Conservation (phyloP, 2,329 filamentous ascomycete species). For the Fusarium annulatum region DNA sequence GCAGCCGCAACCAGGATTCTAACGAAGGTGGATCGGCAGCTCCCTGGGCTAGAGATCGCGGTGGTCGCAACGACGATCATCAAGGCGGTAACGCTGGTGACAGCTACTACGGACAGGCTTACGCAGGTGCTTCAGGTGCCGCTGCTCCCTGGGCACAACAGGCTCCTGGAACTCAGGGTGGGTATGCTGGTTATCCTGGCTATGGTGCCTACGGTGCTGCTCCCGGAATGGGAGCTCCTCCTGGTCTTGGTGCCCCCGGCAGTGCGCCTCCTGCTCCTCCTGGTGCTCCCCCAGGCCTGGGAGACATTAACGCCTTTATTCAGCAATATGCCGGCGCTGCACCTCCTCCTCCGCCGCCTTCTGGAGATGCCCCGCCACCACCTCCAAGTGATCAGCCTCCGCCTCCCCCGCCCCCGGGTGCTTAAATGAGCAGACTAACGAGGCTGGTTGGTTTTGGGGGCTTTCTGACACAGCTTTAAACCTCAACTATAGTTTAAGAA, state of each 20-base stretch:
- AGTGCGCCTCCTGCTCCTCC: constrained; percentile 58
- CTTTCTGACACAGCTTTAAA: constrained; percentile 21
- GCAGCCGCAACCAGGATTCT: constrained; percentile 64
- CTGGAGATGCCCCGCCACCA: constrained; percentile 67
- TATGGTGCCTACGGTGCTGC: constrained; percentile 63
- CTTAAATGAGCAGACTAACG: constrained; percentile 48
- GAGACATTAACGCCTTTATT: constrained; percentile 72
- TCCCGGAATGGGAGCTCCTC: constrained; percentile 55
- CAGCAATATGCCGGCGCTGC: constrained; percentile 70
- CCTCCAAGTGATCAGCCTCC: constrained; percentile 72
- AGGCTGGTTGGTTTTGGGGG: background rate
- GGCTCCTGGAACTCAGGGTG: constrained; percentile 62
- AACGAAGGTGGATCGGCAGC: constrained; percentile 62
- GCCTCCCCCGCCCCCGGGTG: constrained; percentile 70
- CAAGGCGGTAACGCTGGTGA: constrained; percentile 46
- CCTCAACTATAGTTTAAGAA: constrained; percentile 6
- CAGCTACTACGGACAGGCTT: constrained; percentile 48
- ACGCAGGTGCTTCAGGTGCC: constrained; percentile 44
- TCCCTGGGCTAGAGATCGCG: constrained; percentile 72
- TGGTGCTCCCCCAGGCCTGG: constrained; percentile 63
- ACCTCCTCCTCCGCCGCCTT: constrained; percentile 70
- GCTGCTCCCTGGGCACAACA: constrained; percentile 68
- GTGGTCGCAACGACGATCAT: constrained; percentile 59
- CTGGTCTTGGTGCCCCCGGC: constrained; percentile 57
- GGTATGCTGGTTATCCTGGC: constrained; percentile 64